These are phyloP conservation scores for Lactarius psammicola DNA, from an alignment of 768 basidiomycete species.

Conservation along the genomic window DNA sequence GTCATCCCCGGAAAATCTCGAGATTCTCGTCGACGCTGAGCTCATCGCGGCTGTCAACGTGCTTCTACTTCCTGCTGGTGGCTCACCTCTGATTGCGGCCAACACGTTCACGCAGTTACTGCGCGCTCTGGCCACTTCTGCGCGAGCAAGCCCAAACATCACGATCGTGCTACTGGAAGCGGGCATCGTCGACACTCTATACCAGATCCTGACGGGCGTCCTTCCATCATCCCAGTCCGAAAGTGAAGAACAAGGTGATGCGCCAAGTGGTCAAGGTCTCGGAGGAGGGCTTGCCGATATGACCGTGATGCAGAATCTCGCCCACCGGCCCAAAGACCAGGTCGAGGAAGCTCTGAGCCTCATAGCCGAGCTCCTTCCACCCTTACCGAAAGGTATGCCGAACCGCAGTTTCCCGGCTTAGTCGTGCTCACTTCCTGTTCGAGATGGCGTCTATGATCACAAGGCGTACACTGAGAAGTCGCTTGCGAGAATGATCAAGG, in stretches of 20 bases:
- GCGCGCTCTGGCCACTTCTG: constrained; percentile 83
- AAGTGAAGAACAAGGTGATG: constrained; percentile 60
- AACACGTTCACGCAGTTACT: constrained; percentile 88
- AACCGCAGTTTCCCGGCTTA: not conserved
- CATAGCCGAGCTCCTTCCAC: constrained; percentile 88
- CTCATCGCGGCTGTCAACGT: constrained; percentile 82
- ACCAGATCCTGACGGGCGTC: constrained; percentile 94
- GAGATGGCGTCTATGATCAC: constrained; percentile 95
- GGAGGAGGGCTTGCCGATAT: constrained; percentile 92
- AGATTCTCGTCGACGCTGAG: constrained; percentile 76
- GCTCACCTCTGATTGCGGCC: constrained; percentile 79
- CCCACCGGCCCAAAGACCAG: constrained; percentile 95
- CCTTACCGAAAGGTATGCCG: constrained; percentile 78
- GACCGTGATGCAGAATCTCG: constrained; percentile 97
- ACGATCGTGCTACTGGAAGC: constrained; percentile 85
- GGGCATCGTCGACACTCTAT: constrained; percentile 87
- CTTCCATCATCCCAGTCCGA: constrained; percentile 63
- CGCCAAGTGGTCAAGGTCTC: constrained; percentile 67
- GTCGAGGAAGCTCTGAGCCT: constrained; percentile 91
- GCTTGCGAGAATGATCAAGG: constrained; percentile 69
- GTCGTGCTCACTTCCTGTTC: not conserved
- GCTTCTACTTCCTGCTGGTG: constrained; percentile 81
- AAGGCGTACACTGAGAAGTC: constrained; percentile 88
- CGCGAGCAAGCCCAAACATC: constrained; percentile 84
- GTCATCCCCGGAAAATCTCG: constrained; percentile 79